phyloP scores from a whole-genome alignment of 2,329 filamentous ascomycete genomes.

The Trichoderma aggressivum region DNA sequence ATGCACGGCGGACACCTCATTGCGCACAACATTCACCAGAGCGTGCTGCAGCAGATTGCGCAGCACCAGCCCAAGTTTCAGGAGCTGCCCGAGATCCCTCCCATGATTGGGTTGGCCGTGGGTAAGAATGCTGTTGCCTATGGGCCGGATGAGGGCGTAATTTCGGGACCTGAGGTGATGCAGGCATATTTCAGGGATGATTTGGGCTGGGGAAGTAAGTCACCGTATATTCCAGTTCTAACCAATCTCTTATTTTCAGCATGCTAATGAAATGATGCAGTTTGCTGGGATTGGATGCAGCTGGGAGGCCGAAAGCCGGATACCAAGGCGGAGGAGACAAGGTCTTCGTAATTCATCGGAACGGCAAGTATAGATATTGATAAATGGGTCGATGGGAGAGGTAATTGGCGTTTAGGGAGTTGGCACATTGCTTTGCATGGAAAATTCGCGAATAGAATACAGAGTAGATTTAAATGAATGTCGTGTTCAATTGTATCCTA shows the following conservation, averaged over 20 bases:
- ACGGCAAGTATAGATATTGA: not conserved
- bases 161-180: slow-evolving; percentile 60
- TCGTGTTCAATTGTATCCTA: too few relatives aligned
- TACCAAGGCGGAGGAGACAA: not conserved
- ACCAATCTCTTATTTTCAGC: too few relatives aligned
- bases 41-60: slow-evolving; percentile 46
- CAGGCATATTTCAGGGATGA: slow-evolving; percentile 65
- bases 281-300: slow-evolving; percentile 54
- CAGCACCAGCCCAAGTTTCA: slow-evolving; percentile 44
- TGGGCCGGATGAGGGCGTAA: slow-evolving; percentile 53
- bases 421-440: not conserved
- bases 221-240: not conserved
- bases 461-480: not conserved
- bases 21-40: slow-evolving; percentile 65
- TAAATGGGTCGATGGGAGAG: not conserved
- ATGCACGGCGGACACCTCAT: slow-evolving; percentile 69
- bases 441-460: not conserved
- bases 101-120: slow-evolving; percentile 69
- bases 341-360: not conserved
- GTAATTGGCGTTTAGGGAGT: not conserved
- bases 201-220: slow-evolving; percentile 61
- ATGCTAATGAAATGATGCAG: slow-evolving; percentile 33
- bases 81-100: slow-evolving; percentile 52
- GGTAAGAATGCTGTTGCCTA: slow-evolving; percentile 67
- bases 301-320: slow-evolving; percentile 37